A percentile compares a stretch with the other conserved stretches of the same genome.
These are phyloP conservation scores for Gynostemma pentaphyllum DNA, from an alignment of 306 rosid genomes.

Conservation along the genomic window DNA sequence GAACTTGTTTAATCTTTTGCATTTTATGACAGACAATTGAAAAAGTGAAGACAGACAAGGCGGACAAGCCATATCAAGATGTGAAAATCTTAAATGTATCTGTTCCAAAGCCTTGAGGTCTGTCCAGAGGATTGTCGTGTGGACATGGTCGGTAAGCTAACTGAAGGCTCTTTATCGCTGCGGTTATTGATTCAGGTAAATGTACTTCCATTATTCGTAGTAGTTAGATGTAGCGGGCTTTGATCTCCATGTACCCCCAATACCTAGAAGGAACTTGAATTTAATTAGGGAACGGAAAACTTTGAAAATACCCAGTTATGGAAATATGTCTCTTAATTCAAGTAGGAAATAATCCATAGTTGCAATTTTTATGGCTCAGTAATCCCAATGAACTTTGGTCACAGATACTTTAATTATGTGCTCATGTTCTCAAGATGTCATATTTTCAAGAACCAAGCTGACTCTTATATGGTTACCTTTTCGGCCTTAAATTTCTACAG, in stretches of 20 bases:
- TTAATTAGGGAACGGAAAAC: not conserved
- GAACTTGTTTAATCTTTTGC: not conserved
- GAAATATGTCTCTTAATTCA: not conserved
- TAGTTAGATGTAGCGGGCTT: not conserved
- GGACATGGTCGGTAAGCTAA: not conserved
- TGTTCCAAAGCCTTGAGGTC: slow-evolving; percentile 70
- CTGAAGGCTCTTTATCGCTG: not conserved
- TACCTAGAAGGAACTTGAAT: not conserved
- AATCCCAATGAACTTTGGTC: not conserved
- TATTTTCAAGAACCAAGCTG: not conserved
- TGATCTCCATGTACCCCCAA: not conserved
- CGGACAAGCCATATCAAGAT: slow-evolving; percentile 83
- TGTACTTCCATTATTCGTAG: not conserved
- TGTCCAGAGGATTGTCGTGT: not conserved
- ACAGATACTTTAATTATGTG: not conserved
- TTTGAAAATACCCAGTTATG: not conserved
- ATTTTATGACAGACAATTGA: slow-evolving; percentile 53
- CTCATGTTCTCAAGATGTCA: not conserved
- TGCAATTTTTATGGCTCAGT: not conserved
- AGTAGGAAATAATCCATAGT: not conserved
- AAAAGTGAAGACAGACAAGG: slow-evolving; percentile 84
- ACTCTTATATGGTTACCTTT: not conserved
- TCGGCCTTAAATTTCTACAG: not conserved
- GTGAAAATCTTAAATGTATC: slow-evolving; percentile 89
- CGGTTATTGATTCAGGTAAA: slow-evolving; percentile 12